Percentiles rank a stretch among this genome's conserved stretches.
Evolutionary conservation across 139 green algal genomes (phyloP).

Genomic region (Tetraselmis striata): DNA sequence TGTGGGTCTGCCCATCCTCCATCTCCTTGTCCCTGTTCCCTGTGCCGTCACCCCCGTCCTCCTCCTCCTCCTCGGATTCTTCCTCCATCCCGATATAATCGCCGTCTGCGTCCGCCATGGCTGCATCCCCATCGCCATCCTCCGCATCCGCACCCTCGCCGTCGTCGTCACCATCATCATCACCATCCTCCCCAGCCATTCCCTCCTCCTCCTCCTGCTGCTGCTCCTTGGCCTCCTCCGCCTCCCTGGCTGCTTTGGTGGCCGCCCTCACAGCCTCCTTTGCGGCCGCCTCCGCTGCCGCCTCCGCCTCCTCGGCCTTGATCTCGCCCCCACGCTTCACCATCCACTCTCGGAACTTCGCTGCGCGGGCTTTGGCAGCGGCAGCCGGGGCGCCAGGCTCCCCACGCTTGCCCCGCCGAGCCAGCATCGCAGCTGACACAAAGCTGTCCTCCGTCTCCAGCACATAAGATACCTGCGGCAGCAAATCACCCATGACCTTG

Average conservation of each 20-base stretch:
- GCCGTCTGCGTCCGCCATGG: no score
- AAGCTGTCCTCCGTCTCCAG: conserved; percentile 85
- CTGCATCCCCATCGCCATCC: neutral
- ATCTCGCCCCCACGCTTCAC: neutral
- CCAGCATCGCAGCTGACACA: conserved; percentile 37
- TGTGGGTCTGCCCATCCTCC: neutral
- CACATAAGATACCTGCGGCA: conserved; percentile 78
- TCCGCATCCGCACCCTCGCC: neutral
- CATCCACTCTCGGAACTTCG: conserved; percentile 28
- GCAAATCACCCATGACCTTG: neutral
- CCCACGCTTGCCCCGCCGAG: conserved; percentile 19
- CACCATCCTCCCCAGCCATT: neutral
- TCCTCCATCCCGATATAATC: neutral
- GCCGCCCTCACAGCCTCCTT: neutral
- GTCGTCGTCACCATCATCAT: neutral
- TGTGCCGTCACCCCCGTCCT: neutral
- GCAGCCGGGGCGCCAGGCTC: neutral
- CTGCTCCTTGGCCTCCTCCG: neutral
- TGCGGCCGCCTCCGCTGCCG: neutral
- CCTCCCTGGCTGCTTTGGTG: neutral
- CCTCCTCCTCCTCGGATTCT: neutral
- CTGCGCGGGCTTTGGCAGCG: neutral
- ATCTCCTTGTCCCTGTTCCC: neutral
- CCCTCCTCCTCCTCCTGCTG: neutral
- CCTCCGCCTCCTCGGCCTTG: neutral